Evolutionary conservation across 2,329 filamentous ascomycete species (phyloP).

Genomic region (Myriosclerotinia curreyana): DNA sequence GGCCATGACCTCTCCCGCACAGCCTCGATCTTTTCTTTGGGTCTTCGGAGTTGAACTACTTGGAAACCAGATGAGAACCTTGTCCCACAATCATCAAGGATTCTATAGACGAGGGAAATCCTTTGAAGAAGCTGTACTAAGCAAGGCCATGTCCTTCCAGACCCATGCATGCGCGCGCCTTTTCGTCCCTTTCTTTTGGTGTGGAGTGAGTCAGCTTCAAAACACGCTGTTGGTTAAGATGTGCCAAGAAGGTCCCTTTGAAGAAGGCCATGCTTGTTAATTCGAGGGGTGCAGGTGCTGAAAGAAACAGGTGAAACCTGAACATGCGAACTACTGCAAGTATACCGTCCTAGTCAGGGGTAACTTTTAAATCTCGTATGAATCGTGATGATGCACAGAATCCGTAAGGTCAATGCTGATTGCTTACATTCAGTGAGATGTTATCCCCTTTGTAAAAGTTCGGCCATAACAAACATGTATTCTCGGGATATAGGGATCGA

Average conservation of each 20-base stretch:
- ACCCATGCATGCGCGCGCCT: constrained; percentile 22
- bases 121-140: constrained; percentile 15
- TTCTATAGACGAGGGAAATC: constrained; percentile 12
- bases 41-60: constrained; percentile 15
- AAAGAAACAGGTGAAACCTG: constrained; percentile 19
- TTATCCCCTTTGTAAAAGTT: background rate
- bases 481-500: background rate
- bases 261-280: constrained; percentile 11
- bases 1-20: constrained; percentile 21
- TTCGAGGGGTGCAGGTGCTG: constrained; percentile 8
- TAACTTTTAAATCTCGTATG: constrained; percentile 6
- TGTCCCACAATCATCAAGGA: constrained; percentile 11
- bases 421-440: constrained; percentile 11
- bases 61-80: constrained; percentile 12
- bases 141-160: constrained; percentile 10
- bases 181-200: constrained; percentile 5
- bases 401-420: constrained; percentile 16
- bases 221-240: background rate
- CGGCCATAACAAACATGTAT: background rate
- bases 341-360: constrained; percentile 19
- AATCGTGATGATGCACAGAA: constrained; percentile 14
- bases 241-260: constrained; percentile 4
- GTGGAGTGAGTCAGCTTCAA: constrained; percentile 1
- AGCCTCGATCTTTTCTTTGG: constrained; percentile 16
- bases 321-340: constrained; percentile 18